A percentile compares a stretch with the other conserved stretches of the same genome.
Conservation (phyloP, 176 grass and related monocot genomes). For the Zea luxurians region DNA sequence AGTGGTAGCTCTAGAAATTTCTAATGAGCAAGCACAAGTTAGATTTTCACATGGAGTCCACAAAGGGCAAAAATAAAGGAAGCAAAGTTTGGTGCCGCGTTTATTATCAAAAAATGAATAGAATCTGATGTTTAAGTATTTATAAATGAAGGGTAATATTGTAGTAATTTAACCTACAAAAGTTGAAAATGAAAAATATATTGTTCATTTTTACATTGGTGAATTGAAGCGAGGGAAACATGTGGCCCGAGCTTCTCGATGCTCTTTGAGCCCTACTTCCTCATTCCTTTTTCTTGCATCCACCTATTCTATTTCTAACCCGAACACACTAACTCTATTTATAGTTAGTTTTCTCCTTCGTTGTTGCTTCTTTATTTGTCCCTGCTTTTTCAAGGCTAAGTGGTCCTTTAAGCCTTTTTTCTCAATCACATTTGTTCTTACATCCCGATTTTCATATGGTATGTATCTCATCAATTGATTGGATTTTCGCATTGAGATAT, state of each 20-base stretch:
- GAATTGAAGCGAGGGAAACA: neutral
- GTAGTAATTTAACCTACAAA: neutral
- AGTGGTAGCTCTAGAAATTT: neutral
- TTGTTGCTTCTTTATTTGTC: slow-evolving; percentile 23
- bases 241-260: neutral
- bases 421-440: neutral
- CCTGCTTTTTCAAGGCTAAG: neutral
- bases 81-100: neutral
- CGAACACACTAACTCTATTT: slow-evolving; percentile 28
- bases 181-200: neutral
- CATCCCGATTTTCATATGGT: slow-evolving; percentile 8
- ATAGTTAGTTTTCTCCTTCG: neutral
- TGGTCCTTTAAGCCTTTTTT: neutral
- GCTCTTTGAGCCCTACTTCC: slow-evolving; percentile 25
- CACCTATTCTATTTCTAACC: neutral
- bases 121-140: too few species aligned
- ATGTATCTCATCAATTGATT: neutral
- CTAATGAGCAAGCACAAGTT: neutral
- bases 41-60: neutral
- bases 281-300: slow-evolving; percentile 35
- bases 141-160: too few species aligned
- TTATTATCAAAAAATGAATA: neutral
- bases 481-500: neutral
- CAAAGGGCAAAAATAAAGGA: neutral
- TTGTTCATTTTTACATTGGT: neutral